Conservation (phyloP, 2,329 filamentous ascomycete species). For the Trichoderma lentiforme region DNA sequence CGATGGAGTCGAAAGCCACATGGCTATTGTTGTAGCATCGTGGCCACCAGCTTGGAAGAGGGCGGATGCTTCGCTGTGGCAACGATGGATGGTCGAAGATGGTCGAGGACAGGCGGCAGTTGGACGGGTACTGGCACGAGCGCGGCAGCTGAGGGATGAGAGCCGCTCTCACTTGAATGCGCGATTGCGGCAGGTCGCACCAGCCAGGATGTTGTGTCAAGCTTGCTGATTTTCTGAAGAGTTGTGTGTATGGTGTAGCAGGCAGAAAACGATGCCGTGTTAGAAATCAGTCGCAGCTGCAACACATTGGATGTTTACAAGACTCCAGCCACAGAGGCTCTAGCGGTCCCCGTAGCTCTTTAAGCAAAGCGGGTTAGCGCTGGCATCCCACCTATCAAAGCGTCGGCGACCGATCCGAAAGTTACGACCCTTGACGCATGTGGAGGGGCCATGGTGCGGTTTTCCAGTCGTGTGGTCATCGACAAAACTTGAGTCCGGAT, state of each 20-base stretch:
- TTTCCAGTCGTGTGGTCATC: slow-evolving; percentile 14
- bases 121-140: neutral
- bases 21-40: slow-evolving; percentile 37
- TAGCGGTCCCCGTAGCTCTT: neutral
- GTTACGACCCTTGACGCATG: neutral
- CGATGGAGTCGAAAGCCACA: slow-evolving; percentile 48
- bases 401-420: neutral
- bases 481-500: neutral
- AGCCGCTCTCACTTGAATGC: neutral
- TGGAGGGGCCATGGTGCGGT: slow-evolving; percentile 14
- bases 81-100: neutral
- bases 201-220: neutral
- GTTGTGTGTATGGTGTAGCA: neutral
- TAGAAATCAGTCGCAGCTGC: slow-evolving; percentile 1
- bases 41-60: slow-evolving; percentile 22
- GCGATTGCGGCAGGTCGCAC: neutral
- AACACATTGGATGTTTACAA: neutral
- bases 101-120: neutral
- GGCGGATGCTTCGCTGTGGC: neutral
- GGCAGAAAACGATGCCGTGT: neutral
- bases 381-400: slow-evolving; percentile 3
- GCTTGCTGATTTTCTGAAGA: neutral
- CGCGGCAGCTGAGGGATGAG: neutral
- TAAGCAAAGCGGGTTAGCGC: neutral
- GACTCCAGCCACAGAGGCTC: neutral